These are phyloP conservation scores for Athelia sp. DNA, from an alignment of 1,284 basidiomycete species.

Conservation along the genomic window DNA sequence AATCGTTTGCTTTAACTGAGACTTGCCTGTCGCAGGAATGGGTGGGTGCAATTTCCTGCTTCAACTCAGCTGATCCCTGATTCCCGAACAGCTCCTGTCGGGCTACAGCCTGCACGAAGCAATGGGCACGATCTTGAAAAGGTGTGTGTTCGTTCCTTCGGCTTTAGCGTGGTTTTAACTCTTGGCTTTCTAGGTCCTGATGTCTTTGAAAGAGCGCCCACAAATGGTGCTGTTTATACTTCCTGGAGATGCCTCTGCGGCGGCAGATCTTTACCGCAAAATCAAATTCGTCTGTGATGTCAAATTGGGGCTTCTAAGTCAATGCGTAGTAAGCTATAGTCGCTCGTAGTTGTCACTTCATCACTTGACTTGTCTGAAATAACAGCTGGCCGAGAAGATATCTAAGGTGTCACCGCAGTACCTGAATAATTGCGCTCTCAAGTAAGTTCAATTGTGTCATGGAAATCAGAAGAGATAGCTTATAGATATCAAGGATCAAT, in stretches of 20 bases:
- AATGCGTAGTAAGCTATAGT: slow-evolving; percentile 22
- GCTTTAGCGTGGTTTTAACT: too few relatives aligned
- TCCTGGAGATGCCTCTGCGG: slow-evolving; percentile 24
- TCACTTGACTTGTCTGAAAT: slow-evolving; percentile 6
- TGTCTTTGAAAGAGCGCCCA: neutral
- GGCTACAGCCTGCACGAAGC: slow-evolving; percentile 25
- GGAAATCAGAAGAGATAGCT: neutral
- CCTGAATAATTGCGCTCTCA: slow-evolving; percentile 44
- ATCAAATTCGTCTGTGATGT: neutral
- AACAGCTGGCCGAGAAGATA: too few relatives aligned
- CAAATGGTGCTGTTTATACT: slow-evolving; percentile 25
- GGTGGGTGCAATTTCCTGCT: slow-evolving; percentile 23
- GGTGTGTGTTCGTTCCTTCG: too few relatives aligned
- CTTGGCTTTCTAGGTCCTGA: too few relatives aligned
- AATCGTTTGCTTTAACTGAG: too few relatives aligned
- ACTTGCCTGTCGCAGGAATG: too few relatives aligned
- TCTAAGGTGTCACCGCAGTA: slow-evolving; percentile 32
- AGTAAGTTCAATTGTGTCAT: slow-evolving; percentile 26
- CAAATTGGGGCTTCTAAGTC: slow-evolving; percentile 15
- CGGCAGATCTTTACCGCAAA: slow-evolving; percentile 18
- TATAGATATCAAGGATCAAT: slow-evolving; percentile 34
- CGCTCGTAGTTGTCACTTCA: slow-evolving; percentile 20
- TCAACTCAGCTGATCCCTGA: neutral
- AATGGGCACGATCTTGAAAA: slow-evolving; percentile 19
- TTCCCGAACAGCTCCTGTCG: neutral